Conservation (phyloP, 306 rosid species). For the Fragaria nilgerrensis region DNA sequence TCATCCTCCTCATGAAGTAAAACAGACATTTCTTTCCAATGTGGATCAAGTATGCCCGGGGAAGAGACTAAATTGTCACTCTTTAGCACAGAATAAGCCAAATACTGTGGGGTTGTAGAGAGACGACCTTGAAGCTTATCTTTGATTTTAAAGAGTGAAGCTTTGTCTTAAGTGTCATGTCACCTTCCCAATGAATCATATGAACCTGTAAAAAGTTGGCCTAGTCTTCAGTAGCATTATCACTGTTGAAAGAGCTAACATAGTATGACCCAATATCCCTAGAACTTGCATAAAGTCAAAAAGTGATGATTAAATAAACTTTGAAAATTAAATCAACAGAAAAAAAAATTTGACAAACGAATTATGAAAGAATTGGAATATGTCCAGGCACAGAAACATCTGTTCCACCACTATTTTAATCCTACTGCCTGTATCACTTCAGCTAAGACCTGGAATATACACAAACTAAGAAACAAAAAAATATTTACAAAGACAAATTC, state of each 20-base stretch:
- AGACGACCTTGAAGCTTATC: conserved; percentile 86
- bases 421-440: conserved; percentile 1
- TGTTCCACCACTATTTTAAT: not conserved
- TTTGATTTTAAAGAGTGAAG: conserved; percentile 81
- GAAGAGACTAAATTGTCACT: conserved; percentile 44
- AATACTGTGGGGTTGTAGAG: conserved; percentile 59
- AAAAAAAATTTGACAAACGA: not conserved
- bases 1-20: conserved; percentile 70
- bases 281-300: not conserved
- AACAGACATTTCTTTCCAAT: conserved; percentile 42
- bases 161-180: conserved; percentile 69
- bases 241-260: not conserved
- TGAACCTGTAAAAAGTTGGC: conserved; percentile 57
- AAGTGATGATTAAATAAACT: not conserved
- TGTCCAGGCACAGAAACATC: conserved; percentile 4
- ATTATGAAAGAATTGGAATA: not conserved
- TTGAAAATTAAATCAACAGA: not conserved
- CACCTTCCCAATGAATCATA: conserved; percentile 55
- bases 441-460: not conserved
- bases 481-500: not conserved
- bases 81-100: conserved; percentile 80
- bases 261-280: not conserved
- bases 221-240: not conserved
- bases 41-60: conserved; percentile 36
- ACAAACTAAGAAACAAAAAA: not conserved